These are phyloP conservation scores for Diplocarpon rosae DNA, from an alignment of 2,329 filamentous ascomycete species.

Conservation along the genomic window DNA sequence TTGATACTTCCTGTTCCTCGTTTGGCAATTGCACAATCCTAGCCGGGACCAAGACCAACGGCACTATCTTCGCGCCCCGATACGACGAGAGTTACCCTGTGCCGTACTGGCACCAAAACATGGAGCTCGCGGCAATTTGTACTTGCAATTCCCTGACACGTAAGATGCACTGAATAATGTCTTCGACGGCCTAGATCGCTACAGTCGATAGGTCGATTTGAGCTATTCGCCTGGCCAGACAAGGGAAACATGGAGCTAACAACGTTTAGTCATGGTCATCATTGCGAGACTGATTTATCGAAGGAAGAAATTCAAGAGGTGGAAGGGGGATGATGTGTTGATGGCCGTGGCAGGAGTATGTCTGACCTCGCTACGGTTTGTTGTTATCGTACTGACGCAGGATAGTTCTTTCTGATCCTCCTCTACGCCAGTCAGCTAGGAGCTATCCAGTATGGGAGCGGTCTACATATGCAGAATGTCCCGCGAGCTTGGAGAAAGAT, in stretches of 20 bases:
- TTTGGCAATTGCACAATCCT: constrained; percentile 14
- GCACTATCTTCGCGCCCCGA: constrained; percentile 12
- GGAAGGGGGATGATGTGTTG: constrained; percentile 24
- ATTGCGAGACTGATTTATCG: constrained; percentile 21
- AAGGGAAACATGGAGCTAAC: constrained; percentile 6
- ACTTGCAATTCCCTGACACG: constrained; percentile 21
- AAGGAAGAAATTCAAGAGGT: constrained; percentile 18
- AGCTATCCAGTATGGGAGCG: constrained; percentile 21
- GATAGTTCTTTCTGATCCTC: constrained; percentile 20
- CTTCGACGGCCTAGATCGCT: neutral
- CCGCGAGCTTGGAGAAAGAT: constrained; percentile 14
- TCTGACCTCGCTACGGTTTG: neutral
- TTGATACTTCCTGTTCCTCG: constrained; percentile 11
- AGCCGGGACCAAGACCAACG: constrained; percentile 14
- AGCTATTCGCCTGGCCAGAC: constrained; percentile 4
- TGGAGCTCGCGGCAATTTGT: constrained; percentile 23
- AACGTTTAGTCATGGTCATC: constrained; percentile 19
- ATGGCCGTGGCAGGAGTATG: constrained; percentile 24
- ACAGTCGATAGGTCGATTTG: constrained; percentile 5
- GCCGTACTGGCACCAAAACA: constrained; percentile 18
- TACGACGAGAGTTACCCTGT: constrained; percentile 21
- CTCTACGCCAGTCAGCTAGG: constrained; percentile 22
- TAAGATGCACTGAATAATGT: constrained; percentile 10
- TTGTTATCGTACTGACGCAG: constrained; percentile 4
- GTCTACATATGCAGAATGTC: constrained; percentile 21